Percentiles rank a stretch among this genome's conserved stretches.
Evolutionary conservation across 352 stramenopile species (phyloP).

Genomic region (Phytophthora megakarya): DNA sequence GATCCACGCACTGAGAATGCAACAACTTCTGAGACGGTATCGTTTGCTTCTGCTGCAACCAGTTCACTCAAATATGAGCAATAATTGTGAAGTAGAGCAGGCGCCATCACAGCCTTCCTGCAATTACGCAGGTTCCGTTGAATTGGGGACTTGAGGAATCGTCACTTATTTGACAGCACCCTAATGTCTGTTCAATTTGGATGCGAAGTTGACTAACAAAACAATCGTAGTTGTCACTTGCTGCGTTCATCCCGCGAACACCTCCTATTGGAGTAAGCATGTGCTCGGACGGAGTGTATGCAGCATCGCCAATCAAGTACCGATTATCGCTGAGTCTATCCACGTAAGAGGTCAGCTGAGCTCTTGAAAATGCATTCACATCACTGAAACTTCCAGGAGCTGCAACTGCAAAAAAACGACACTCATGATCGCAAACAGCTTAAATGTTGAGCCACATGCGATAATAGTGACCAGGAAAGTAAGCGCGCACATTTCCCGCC

Average conservation of each 20-base stretch:
- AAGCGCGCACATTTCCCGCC: neutral
- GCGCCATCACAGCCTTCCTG: no score
- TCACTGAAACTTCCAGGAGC: neutral
- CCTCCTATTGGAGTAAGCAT: slow-evolving; percentile 5
- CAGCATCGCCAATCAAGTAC: slow-evolving; percentile 8
- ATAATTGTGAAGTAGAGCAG: no score
- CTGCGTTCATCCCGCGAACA: neutral
- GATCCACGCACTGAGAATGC: no score
- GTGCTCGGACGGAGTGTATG: slow-evolving; percentile 6
- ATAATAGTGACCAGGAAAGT: slow-evolving; percentile 7
- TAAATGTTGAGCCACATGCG: slow-evolving; percentile 9
- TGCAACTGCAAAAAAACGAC: slow-evolving; percentile 3
- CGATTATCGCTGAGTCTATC: neutral
- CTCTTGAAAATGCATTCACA: neutral
- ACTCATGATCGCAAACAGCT: neutral
- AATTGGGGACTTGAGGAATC: neutral
- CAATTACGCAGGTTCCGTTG: no score
- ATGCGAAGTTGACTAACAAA: neutral
- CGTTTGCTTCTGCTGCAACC: no score
- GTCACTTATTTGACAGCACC: neutral
- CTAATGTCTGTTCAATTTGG: slow-evolving; percentile 6
- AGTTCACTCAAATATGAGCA: no score
- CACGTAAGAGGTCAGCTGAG: neutral
- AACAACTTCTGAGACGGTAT: no score
- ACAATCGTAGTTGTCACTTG: neutral